Evolutionary conservation across 768 basidiomycete genomes (phyloP), one percentile per base, ranked within the genome.

Genomic region (Leucosporidium scottii): DNA sequence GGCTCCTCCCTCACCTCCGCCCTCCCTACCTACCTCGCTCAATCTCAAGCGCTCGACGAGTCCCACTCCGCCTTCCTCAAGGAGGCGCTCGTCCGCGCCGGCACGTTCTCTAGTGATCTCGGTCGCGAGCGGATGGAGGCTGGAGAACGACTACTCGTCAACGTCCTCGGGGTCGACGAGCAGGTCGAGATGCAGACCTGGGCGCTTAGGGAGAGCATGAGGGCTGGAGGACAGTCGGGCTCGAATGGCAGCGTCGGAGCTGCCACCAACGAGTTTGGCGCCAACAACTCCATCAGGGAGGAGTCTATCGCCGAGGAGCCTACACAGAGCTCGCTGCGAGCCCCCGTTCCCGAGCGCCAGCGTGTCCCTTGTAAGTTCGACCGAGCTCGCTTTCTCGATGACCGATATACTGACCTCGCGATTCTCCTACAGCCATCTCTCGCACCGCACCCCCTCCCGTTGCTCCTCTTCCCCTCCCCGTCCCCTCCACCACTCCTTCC

Each of bases 91-190:
- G 62, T 65, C 4, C 56, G 56, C 21, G 57, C 25, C 50, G 72
- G 70, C 21, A 75, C 75, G 2, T 54, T 71, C 49, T 36, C 53
- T 18, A 31, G 63, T 23, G 75, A 75, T 49, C 62, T 73, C 28
- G 74, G 71, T 9, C 53, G 72, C 15, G 75, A 73, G 36, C 47
- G 70, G 15, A 75, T 75, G 75, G 72, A 74, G 59, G 44, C 57
- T 4, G 75, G 74, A 21, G 75, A 75, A 50, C 34, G 62, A 9
- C 39, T 74, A 15, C 39, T 74, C 36, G 59, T 61, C 13, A 51
- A 27, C 2, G 66, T 71, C 5, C 60, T 75, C 31, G 58, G 48
- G 17, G 63, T 74, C 53, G 75, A 74, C 27, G 61, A 64, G 39
- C 25, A 48, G 20, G 59, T 50, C 20, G 70, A 72, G 53, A 48